phyloP scores from a whole-genome alignment of 768 basidiomycete genomes.

The Hemileccinum impolitum region DNA sequence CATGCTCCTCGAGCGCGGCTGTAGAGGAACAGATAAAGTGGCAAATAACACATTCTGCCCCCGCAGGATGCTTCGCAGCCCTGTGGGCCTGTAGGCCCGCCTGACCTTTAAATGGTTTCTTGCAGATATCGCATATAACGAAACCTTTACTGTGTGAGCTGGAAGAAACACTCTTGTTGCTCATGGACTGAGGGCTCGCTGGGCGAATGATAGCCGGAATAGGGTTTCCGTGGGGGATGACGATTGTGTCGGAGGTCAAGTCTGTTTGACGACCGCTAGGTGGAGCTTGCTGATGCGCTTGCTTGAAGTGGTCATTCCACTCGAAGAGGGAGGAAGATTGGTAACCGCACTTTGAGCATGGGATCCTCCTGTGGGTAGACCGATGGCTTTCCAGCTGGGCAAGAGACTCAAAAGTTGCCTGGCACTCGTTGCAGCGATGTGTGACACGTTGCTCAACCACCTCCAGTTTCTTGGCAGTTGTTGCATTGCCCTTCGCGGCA shows the following conservation, averaged over 20 bases:
- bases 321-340: slow-evolving; percentile 21
- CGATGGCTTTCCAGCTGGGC: slow-evolving; percentile 20
- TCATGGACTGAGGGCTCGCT: slow-evolving; percentile 17
- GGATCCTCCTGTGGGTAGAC: slow-evolving; percentile 16
- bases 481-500: neutral
- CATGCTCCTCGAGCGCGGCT: slow-evolving; percentile 23
- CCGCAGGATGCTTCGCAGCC: slow-evolving; percentile 21
- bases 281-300: slow-evolving; percentile 12
- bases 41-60: slow-evolving; percentile 25
- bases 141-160: slow-evolving; percentile 3
- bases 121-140: slow-evolving; percentile 20
- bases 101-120: slow-evolving; percentile 19
- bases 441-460: slow-evolving; percentile 1
- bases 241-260: neutral
- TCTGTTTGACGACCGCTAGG: slow-evolving; percentile 6
- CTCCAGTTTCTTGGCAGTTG: neutral
- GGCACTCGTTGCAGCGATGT: slow-evolving; percentile 21
- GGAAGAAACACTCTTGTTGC: slow-evolving; percentile 5
- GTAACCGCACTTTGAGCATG: slow-evolving; percentile 26
- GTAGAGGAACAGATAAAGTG: slow-evolving; percentile 21
- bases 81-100: slow-evolving; percentile 24
- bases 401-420: slow-evolving; percentile 13
- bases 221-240: slow-evolving; percentile 6
- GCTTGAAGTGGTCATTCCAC: slow-evolving; percentile 28
- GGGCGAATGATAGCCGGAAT: slow-evolving; percentile 17